Base-by-base conservation (phyloP, 2,329 filamentous ascomycete genomes). In the Ophiostoma piceae region DNA sequence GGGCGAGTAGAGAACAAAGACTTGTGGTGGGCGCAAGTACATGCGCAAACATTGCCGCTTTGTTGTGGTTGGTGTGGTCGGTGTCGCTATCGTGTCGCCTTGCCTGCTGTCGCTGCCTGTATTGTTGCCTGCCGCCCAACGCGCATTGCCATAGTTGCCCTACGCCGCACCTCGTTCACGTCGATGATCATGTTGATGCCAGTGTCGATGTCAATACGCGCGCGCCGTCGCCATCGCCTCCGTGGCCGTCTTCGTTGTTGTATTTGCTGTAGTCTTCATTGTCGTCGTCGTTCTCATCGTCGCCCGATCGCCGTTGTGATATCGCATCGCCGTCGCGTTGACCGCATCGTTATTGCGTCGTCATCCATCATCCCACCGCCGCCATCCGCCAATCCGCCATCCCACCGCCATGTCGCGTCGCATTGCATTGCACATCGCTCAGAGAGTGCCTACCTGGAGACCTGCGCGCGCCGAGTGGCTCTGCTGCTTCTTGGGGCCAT, bases 381-480 rank as follows among this genome's bases (percentile, higher is more conserved):
- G 6, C 3, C 12, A 62, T 26, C 22, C 57, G 4, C 35, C 5
- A 35, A 35, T 35, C 35, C 35, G 35, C 35, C 3, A 35, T 35
- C 35, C 35, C 35, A 29, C 54, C 11, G 11, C n/a, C 60, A n/a
- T 19, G 12, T n/a, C 60, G 12, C 32, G 62, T 41, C 62, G 62
- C 62, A 41, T 22, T 22, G 32, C 62, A 65, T 32, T 26, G n/a
- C 35, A 35, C 35, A 35, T 35, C 35, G 35, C 35, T 14, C 26
- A 67, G 11, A 12, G 12, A 69, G 35, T 12, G 62, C 92, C 86
- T 85, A 97, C 94, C 90, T 97, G 94, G 76, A 97, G 87, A 79
- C 94, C 94, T 79, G 94, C 94, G 81, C 95, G 94, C 78, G 92
- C 92, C 77, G 93, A 97, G 85, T 97, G 94, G 83, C 95, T 96